phyloP scores from a whole-genome alignment of 768 basidiomycete species.

The Amylocystis lapponica region DNA sequence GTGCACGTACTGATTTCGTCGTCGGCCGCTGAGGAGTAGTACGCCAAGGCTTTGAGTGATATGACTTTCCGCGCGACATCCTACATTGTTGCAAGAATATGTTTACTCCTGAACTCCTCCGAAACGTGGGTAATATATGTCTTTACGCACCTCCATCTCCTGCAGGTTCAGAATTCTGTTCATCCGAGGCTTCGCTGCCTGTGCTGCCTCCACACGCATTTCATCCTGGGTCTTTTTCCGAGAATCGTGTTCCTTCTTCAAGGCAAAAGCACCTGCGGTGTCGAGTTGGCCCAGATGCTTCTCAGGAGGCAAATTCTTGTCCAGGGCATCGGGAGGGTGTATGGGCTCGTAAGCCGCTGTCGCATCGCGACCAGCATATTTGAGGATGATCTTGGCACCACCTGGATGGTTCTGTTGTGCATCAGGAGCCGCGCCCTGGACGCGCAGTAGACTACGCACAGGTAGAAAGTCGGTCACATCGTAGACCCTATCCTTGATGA shows the following conservation, averaged over 20 bases:
- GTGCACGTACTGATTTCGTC: slow-evolving; percentile 68
- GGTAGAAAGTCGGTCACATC: slow-evolving; percentile 78
- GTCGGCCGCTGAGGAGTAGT: slow-evolving; percentile 84
- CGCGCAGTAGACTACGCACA: no score
- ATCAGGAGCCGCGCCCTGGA: background rate
- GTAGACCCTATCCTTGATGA: slow-evolving; percentile 76
- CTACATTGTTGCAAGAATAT: slow-evolving; percentile 32
- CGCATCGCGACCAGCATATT: slow-evolving; percentile 84
- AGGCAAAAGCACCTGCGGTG: slow-evolving; percentile 32
- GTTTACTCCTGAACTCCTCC: no score
- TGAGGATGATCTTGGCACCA: slow-evolving; percentile 74
- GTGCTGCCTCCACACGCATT: slow-evolving; percentile 57
- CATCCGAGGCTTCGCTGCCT: slow-evolving; percentile 57
- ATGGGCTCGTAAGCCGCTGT: slow-evolving; percentile 73
- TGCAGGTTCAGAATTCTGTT: slow-evolving; percentile 64
- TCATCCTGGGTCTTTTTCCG: slow-evolving; percentile 60
- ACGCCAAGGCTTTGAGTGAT: slow-evolving; percentile 70
- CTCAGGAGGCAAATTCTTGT: slow-evolving; percentile 59
- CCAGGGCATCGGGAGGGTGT: slow-evolving; percentile 78
- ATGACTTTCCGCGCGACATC: slow-evolving; percentile 67
- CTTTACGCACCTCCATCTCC: slow-evolving; percentile 68
- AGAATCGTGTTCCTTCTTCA: slow-evolving; percentile 52
- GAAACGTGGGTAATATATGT: background rate
- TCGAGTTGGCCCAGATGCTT: slow-evolving; percentile 71
- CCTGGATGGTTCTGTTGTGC: slow-evolving; percentile 65